Evolutionary conservation across 306 rosid genomes (phyloP).

Genomic region (Canavalia ensiformis): DNA sequence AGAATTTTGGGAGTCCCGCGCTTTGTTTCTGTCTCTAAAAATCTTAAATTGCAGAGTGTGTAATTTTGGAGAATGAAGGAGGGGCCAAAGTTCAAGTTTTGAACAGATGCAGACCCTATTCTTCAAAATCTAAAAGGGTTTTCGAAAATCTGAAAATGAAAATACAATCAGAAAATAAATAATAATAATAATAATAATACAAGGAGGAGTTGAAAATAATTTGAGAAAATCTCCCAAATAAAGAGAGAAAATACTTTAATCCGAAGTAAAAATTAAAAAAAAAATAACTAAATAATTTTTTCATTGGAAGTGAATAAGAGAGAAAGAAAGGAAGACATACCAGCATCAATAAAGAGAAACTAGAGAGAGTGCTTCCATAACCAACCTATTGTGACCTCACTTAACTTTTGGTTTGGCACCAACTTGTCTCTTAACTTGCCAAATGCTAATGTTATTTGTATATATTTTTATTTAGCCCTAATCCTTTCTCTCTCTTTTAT

Average conservation of each 20-base stretch:
- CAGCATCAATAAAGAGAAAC: constrained; percentile 3
- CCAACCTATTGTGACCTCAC: constrained; percentile 39
- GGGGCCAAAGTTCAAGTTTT: constrained; percentile 68
- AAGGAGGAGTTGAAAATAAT: neutral
- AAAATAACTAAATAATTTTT: neutral
- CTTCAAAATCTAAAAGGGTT: constrained; percentile 47
- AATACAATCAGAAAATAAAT: neutral
- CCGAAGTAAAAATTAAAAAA: neutral
- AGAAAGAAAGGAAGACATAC: constrained; percentile 25
- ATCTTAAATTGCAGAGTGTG: constrained; percentile 52
- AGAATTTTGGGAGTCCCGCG: constrained; percentile 55
- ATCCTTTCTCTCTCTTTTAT: neutral
- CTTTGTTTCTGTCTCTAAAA: constrained; percentile 42
- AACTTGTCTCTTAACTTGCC: neutral
- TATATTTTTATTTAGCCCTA: neutral
- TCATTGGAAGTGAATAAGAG: neutral
- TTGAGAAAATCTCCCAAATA: neutral
- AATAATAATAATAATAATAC: neutral
- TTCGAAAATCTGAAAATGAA: constrained; percentile 32
- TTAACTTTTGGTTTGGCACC: constrained; percentile 24
- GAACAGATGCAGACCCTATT: constrained; percentile 63
- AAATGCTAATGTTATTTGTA: constrained; percentile 11
- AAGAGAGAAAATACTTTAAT: neutral
- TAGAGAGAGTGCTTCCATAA: neutral
- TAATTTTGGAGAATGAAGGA: constrained; percentile 33